These are phyloP conservation scores for Tulasnella sp. DNA, from an alignment of 768 basidiomycete species.

Conservation along the genomic window DNA sequence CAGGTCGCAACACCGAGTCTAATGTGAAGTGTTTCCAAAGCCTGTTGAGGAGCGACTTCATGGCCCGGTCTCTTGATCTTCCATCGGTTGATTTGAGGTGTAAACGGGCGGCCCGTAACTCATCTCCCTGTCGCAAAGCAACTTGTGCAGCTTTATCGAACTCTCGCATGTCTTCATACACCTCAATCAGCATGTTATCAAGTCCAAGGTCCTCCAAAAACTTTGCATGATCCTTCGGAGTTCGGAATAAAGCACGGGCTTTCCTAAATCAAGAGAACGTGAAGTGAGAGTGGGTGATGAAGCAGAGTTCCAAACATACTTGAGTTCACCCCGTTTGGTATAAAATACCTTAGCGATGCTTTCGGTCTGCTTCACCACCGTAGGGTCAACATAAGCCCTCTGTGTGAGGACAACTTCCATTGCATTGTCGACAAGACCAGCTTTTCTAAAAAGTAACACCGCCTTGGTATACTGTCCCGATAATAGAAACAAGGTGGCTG, in stretches of 20 bases:
- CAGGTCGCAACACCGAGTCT: too few relatives aligned
- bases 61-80: too few relatives aligned
- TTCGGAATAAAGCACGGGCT: conserved; percentile 35
- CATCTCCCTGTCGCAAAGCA: conserved; percentile 35
- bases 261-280: conserved; percentile 28
- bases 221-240: conserved; percentile 40
- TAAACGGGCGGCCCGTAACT: too few relatives aligned
- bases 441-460: conserved; percentile 8
- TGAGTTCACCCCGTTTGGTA: conserved; percentile 28
- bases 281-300: neutral
- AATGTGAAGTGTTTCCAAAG: too few relatives aligned
- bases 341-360: conserved; percentile 37
- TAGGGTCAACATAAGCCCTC: conserved; percentile 23
- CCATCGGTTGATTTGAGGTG: too few relatives aligned
- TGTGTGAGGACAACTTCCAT: conserved; percentile 19
- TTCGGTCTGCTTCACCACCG: conserved; percentile 28
- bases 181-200: conserved; percentile 34
- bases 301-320: conserved; percentile 23
- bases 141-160: conserved; percentile 40
- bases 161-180: conserved; percentile 34
- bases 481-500: neutral
- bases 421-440: conserved; percentile 8
- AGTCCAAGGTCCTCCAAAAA: conserved; percentile 45
- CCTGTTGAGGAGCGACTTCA: too few relatives aligned
- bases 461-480: conserved; percentile 15